Conservation (phyloP, 805 yeast species). For the Candida vartiovaarae region DNA sequence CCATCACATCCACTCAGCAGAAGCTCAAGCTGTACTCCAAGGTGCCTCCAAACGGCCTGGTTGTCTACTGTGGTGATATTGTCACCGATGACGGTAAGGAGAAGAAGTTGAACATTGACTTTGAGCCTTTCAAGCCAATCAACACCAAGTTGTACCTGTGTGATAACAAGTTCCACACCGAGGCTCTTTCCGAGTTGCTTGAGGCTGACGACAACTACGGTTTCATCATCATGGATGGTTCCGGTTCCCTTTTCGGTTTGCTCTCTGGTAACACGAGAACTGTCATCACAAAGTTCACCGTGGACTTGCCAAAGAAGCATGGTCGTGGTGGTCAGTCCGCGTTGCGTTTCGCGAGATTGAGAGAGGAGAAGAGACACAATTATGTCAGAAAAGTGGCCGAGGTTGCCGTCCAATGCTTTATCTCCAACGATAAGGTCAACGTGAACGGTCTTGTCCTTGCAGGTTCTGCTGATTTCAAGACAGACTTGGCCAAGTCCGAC, state of each 20-base stretch:
- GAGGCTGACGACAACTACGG: conserved; percentile 97
- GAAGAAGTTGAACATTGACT: conserved; percentile 92
- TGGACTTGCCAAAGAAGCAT: conserved; percentile 98
- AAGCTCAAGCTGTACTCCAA: conserved; percentile 81
- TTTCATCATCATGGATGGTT: conserved; percentile 99
- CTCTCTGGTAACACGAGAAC: conserved; percentile 96
- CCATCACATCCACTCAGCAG: conserved; percentile 97
- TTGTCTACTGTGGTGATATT: conserved; percentile 97
- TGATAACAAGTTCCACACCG: conserved; percentile 98
- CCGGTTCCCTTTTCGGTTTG: conserved; percentile 93
- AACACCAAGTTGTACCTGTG: conserved; percentile 94
- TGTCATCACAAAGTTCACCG: conserved; percentile 90
- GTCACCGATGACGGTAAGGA: conserved; percentile 96
- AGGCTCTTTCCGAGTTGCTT: conserved; percentile 86
- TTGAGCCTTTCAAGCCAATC: conserved; percentile 98
- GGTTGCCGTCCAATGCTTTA: conserved; percentile 95
- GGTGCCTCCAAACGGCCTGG: conserved; percentile 94
- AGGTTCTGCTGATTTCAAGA: conserved; percentile 99
- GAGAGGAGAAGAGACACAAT: conserved; percentile 99
- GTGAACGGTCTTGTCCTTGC: conserved; percentile 94
- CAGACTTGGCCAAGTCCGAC: conserved; percentile 87
- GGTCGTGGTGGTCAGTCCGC: conserved; percentile 99
- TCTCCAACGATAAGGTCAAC: conserved; percentile 89
- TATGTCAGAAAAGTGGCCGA: conserved; percentile 98
- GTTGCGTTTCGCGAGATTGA: conserved; percentile 94